These are phyloP conservation scores for Geosiphon pyriformis DNA, from an alignment of 192 early-diverging fungal genomes.

Conservation along the genomic window DNA sequence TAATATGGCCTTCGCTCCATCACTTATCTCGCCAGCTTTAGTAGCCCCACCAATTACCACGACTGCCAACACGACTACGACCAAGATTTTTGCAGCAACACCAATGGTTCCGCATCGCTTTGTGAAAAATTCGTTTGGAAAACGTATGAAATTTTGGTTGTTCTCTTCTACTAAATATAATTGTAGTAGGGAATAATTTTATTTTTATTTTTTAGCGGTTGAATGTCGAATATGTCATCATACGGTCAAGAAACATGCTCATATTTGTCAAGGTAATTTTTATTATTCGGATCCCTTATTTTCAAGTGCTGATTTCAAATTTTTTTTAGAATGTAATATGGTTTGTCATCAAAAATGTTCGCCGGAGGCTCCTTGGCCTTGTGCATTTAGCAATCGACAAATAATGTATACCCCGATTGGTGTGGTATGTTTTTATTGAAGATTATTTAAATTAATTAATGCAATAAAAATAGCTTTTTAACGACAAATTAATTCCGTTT, in stretches of 20 bases:
- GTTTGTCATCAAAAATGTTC: constrained; percentile 11
- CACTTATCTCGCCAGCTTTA: too few species aligned
- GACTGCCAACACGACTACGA: constrained; percentile 24
- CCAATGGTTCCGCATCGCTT: constrained; percentile 39
- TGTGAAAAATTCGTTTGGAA: constrained; percentile 52
- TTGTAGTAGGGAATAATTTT: not conserved
- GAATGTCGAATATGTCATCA: constrained; percentile 47
- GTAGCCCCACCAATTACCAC: constrained; percentile 21
- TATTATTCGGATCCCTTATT: not conserved
- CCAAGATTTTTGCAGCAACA: constrained; percentile 18
- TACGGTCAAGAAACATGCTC: constrained; percentile 39
- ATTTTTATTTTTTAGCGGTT: constrained; percentile 31
- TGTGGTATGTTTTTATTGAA: not conserved
- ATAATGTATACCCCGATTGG: constrained; percentile 12
- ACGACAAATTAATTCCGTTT: too few species aligned
- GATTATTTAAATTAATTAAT: too few species aligned
- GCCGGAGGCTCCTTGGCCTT: constrained; percentile 2
- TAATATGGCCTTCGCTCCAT: too few species aligned
- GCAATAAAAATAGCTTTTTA: not conserved
- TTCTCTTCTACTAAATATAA: not conserved
- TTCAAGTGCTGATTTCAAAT: too few species aligned
- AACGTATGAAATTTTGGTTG: constrained; percentile 36
- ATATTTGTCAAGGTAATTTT: constrained; percentile 50
- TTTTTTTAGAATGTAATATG: constrained; percentile 12
- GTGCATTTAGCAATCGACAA: not conserved